Conservation (phyloP, 345 rosid species). For the Mercurialis annua region DNA sequence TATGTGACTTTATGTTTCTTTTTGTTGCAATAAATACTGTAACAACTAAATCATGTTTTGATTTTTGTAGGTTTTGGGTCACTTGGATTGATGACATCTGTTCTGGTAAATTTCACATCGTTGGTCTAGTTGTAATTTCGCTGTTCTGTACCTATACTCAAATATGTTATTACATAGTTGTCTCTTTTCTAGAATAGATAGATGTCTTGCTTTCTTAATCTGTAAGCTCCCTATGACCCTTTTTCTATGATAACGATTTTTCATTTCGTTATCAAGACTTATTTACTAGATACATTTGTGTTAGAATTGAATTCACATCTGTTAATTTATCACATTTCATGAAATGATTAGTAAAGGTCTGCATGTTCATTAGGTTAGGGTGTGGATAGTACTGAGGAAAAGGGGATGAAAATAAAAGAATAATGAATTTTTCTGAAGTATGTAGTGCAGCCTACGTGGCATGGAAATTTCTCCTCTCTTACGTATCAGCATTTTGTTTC, state of each 20-base stretch:
- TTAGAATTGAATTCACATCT: not conserved
- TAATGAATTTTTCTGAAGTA: not conserved
- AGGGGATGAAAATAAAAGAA: not conserved
- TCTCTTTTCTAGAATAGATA: not conserved
- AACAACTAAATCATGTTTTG: constrained; percentile 12
- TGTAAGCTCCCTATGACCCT: not conserved
- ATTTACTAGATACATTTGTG: not conserved
- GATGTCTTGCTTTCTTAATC: not conserved
- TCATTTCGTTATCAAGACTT: not conserved
- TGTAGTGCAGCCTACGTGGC: too few species aligned
- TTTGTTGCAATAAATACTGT: not conserved
- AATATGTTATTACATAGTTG: not conserved
- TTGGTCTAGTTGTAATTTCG: not conserved
- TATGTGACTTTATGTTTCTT: not conserved
- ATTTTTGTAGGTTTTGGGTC: constrained; percentile 77
- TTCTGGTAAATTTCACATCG: constrained; percentile 52
- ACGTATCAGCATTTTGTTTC: too few species aligned
- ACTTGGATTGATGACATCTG: constrained; percentile 99
- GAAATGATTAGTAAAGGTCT: not conserved
- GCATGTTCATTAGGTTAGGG: not conserved
- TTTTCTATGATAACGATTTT: not conserved
- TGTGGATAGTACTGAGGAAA: not conserved
- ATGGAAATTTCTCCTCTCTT: too few species aligned
- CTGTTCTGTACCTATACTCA: not conserved
- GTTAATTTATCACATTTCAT: not conserved